Evolutionary conservation across 1,284 basidiomycete genomes (phyloP).

Genomic region (Cystobasidium slooffiae): DNA sequence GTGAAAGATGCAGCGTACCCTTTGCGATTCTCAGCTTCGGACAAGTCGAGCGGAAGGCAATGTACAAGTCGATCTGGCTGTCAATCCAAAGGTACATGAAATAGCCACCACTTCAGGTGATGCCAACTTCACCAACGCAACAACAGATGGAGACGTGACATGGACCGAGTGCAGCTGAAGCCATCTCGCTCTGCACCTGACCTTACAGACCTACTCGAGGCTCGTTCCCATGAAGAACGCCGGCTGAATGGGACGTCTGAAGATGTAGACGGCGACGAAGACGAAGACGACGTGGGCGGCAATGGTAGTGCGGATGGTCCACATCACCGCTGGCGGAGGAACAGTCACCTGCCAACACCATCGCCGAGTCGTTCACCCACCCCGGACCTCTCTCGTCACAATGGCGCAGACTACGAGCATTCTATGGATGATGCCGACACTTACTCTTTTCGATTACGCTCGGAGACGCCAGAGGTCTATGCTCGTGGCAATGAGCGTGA

Average conservation of each 20-base stretch:
- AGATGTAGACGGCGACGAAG: constrained; percentile 10
- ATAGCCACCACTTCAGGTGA: not conserved
- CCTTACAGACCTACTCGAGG: constrained; percentile 35
- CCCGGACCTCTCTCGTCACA: constrained; percentile 12
- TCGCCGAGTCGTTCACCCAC: constrained; percentile 35
- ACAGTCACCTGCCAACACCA: constrained; percentile 27
- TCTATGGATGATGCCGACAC: not conserved
- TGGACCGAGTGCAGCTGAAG: constrained; percentile 35
- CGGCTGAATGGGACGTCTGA: constrained; percentile 3
- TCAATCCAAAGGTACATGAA: too few relatives aligned
- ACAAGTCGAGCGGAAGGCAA: constrained; percentile 3
- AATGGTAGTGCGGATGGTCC: not conserved
- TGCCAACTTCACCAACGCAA: not conserved
- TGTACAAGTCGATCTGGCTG: not conserved
- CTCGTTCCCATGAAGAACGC: not conserved
- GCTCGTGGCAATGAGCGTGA: not conserved
- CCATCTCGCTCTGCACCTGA: constrained; percentile 40
- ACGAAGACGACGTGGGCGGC: not conserved
- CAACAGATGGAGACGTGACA: constrained; percentile 9
- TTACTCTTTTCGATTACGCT: constrained; percentile 1
- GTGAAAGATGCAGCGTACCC: too few relatives aligned
- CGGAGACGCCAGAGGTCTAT: constrained; percentile 46
- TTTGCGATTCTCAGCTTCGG: too few relatives aligned
- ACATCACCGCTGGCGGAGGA: not conserved
- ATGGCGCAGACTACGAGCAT: constrained; percentile 4